phyloP scores from a whole-genome alignment of 2,329 filamentous ascomycete species.

The Fusarium bulbicola region DNA sequence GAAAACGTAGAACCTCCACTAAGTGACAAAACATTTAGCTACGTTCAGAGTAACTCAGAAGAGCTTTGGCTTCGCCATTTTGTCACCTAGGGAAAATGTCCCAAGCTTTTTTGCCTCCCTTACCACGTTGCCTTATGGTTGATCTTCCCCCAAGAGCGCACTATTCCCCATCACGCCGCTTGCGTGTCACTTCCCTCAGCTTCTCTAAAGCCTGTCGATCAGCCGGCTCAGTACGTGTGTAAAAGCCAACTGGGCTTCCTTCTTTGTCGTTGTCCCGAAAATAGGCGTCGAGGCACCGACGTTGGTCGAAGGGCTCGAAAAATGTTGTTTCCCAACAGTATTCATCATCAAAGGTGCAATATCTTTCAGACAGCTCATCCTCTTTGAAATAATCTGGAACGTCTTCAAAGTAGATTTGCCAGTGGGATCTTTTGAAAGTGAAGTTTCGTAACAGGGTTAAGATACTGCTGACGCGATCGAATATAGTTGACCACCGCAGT shows the following conservation, averaged over 20 bases:
- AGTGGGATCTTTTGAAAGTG: too few species aligned
- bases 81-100: accelerated
- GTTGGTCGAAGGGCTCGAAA: too few species aligned
- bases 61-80: background rate
- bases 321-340: too few species aligned
- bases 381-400: too few species aligned
- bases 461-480: too few species aligned
- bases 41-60: background rate
- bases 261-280: background rate
- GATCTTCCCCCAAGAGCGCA: accelerated
- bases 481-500: too few species aligned
- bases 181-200: background rate
- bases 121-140: accelerated
- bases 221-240: background rate
- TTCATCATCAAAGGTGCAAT: too few species aligned
- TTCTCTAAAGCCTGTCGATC: background rate
- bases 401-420: too few species aligned
- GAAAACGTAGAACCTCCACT: background rate
- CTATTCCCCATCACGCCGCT: background rate
- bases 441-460: too few species aligned
- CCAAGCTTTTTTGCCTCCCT: background rate
- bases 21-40: too few species aligned
- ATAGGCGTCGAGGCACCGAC: too few species aligned
- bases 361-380: too few species aligned
- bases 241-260: background rate